Base-by-base conservation (phyloP, 2,329 filamentous ascomycete genomes). In the Simplicillium sp. region DNA sequence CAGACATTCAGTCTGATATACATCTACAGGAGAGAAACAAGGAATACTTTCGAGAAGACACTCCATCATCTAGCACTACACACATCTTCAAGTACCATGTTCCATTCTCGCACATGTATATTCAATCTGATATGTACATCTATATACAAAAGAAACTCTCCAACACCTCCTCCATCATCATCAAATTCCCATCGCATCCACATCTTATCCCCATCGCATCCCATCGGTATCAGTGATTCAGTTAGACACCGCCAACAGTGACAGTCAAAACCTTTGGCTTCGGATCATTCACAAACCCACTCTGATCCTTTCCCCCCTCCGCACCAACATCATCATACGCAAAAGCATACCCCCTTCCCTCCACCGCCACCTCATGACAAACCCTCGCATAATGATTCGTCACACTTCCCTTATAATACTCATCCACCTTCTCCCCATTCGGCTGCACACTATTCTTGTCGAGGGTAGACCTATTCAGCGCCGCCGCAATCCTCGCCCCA, bases 401-500 rank as follows among this genome's bases (percentile, higher is more conserved):
- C 37, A 73, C 57, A 3, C 49, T 42, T 12, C 70, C 58, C 12
- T 56, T 48, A 58, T 84, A 84, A 54, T 80, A 83, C 8, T 53
- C 56, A 6, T 53, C 54, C 2, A 70, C 59, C 1, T 52, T 46
- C 54, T 75, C 73, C 38, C 66, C 64, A 41, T 73, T 65, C 12
- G 75, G 78, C 60, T 74, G 77, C 48, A 53, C 50, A n/a, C 56
- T 40, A 50, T 73, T 62, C 15, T 60, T 54, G 38, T 84, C 60
- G 45, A 92, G 60, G 11, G 82, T 89, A 29, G 75, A 80, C 16
- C 86, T 73, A 60, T 89, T 87, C 52, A 90, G 76, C 1, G 82
- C 84, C 1, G 86, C 85, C 0, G 82, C 75, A 12, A 92, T 62
- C n/a, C 86, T 71, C 0, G 87, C 83, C 8, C 80, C 80, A 42